Conservation (phyloP, 768 basidiomycete genomes). For the Rhodotorula kratochvilovae region DNA sequence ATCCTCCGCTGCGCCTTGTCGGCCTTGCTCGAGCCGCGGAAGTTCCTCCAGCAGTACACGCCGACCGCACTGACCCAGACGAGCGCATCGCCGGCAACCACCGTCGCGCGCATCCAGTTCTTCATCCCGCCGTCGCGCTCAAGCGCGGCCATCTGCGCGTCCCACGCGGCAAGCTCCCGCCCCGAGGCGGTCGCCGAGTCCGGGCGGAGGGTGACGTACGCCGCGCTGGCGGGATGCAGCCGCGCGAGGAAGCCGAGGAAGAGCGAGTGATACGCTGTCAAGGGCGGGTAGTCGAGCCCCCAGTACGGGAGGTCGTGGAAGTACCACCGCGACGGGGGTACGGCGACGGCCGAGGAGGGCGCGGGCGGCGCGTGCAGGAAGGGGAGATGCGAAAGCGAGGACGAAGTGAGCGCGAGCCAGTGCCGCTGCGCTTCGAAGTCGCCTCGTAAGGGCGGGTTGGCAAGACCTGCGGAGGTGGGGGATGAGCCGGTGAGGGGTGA, state of each 20-base stretch:
- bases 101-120: slow-evolving; percentile 74
- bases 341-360: slow-evolving; percentile 43
- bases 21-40: not conserved
- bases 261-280: slow-evolving; percentile 67
- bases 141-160: slow-evolving; percentile 59
- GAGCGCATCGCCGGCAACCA: slow-evolving; percentile 63
- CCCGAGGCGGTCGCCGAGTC: slow-evolving; percentile 49
- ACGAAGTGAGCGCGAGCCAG: slow-evolving; percentile 44
- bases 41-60: slow-evolving; percentile 55
- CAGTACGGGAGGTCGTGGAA: slow-evolving; percentile 81
- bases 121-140: slow-evolving; percentile 29
- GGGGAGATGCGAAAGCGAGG: slow-evolving; percentile 36
- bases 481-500: not conserved
- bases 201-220: slow-evolving; percentile 20
- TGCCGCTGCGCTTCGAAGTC: slow-evolving; percentile 47
- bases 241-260: slow-evolving; percentile 36
- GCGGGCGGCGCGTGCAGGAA: not conserved
- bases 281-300: slow-evolving; percentile 90
- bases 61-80: slow-evolving; percentile 71
- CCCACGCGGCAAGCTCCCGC: slow-evolving; percentile 66
- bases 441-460: slow-evolving; percentile 42
- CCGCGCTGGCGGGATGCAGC: not conserved
- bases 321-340: slow-evolving; percentile 70
- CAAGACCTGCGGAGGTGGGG: slow-evolving; percentile 26
- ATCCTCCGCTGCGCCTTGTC: slow-evolving; percentile 55